Conservation (phyloP, 805 yeast genomes). For the Schwanniomyces vanrijiae region DNA sequence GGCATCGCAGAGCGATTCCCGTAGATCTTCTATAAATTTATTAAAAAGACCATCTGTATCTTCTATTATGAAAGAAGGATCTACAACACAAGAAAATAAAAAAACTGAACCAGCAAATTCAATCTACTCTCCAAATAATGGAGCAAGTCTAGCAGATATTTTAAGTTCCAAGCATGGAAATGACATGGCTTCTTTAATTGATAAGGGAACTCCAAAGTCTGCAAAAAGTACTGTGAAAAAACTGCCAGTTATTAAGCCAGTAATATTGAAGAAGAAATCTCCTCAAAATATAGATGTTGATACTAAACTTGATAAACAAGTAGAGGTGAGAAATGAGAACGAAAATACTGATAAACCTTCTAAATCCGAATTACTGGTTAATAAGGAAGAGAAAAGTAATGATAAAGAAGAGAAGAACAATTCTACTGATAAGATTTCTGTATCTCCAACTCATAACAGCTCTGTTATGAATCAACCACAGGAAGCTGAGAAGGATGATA, state of each 20-base stretch:
- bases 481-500: conserved; percentile 11
- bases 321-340: conserved; percentile 2
- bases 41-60: conserved; percentile 14
- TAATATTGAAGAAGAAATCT: conserved; percentile 37
- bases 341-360: conserved; percentile 2
- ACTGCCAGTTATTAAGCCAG: conserved; percentile 28
- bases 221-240: conserved; percentile 22
- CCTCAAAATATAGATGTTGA: conserved; percentile 9
- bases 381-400: not conserved
- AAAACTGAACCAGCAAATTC: conserved; percentile 8
- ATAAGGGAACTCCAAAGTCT: conserved; percentile 14
- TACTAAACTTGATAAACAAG: conserved; percentile 9
- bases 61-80: not conserved
- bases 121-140: conserved; percentile 23
- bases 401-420: not conserved
- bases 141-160: conserved; percentile 40
- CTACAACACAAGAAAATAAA: not conserved
- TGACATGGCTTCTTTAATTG: conserved; percentile 4
- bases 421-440: not conserved
- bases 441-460: not conserved
- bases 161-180: conserved; percentile 23
- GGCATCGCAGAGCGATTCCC: conserved; percentile 4
- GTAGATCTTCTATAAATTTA: conserved; percentile 17
- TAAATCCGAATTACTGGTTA: conserved; percentile 2
- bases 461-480: not conserved